Conservation (phyloP, 2,329 filamentous ascomycete species). For the Ilyonectria robusta region DNA sequence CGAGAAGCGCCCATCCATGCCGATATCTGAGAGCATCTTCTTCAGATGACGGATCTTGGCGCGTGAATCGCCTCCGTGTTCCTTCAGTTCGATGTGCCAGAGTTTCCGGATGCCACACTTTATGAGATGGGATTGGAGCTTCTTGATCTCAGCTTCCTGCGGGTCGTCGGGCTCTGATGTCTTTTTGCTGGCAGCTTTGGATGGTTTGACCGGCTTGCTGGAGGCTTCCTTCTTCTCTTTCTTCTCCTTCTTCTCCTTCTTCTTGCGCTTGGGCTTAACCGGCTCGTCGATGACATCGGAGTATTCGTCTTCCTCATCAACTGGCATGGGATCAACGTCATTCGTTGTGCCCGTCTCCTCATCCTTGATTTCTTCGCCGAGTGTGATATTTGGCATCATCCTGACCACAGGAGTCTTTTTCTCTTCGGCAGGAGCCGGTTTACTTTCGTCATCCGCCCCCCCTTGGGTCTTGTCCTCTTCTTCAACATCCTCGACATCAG, state of each 20-base stretch:
- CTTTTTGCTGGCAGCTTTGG: slow-evolving; percentile 50
- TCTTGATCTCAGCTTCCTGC: slow-evolving; percentile 87
- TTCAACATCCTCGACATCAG: slow-evolving; percentile 13
- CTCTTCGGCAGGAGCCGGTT: slow-evolving; percentile 9
- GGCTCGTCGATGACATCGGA: slow-evolving; percentile 80
- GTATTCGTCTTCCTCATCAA: slow-evolving; percentile 57
- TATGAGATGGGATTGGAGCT: slow-evolving; percentile 85
- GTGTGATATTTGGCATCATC: slow-evolving; percentile 34
- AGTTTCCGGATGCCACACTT: slow-evolving; percentile 96
- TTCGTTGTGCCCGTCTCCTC: slow-evolving; percentile 13
- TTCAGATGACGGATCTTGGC: slow-evolving; percentile 89
- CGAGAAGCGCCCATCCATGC: slow-evolving; percentile 92
- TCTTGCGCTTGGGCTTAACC: slow-evolving; percentile 71
- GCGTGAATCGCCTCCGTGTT: slow-evolving; percentile 77
- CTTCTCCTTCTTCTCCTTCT: slow-evolving; percentile 53
- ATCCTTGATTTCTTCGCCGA: slow-evolving; percentile 36
- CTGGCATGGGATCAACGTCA: slow-evolving; percentile 38
- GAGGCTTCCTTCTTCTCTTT: slow-evolving; percentile 48
- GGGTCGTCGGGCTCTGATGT: slow-evolving; percentile 63
- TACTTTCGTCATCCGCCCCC: background rate
- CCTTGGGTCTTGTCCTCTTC: slow-evolving; percentile 16
- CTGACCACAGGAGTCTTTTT: slow-evolving; percentile 22
- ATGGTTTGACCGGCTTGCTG: slow-evolving; percentile 45
- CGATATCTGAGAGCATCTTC: slow-evolving; percentile 82
- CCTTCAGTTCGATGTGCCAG: slow-evolving; percentile 88